phyloP scores from a whole-genome alignment of 768 basidiomycete species.

The Mycena belliarum region DNA sequence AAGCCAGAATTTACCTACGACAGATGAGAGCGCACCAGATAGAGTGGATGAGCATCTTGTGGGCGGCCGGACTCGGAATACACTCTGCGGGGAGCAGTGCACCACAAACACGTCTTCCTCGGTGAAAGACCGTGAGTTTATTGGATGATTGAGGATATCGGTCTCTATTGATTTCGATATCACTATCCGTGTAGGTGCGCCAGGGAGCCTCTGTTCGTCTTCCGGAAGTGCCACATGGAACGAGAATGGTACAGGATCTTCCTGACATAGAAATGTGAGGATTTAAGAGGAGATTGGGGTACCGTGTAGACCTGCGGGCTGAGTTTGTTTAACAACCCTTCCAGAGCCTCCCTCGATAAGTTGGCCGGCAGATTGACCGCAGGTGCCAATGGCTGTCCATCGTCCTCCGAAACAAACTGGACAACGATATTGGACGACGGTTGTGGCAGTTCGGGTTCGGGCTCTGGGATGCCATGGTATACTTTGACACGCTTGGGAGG shows the following conservation, averaged over 20 bases:
- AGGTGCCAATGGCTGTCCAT: constrained; percentile 79
- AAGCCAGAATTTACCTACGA: not conserved
- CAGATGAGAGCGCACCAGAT: constrained; percentile 55
- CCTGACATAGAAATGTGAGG: constrained; percentile 37
- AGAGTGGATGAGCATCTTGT: constrained; percentile 93
- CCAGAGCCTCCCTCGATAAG: constrained; percentile 78
- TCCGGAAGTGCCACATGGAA: constrained; percentile 83
- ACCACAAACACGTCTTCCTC: constrained; percentile 87
- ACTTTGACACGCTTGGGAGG: constrained; percentile 88
- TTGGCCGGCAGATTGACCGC: constrained; percentile 89
- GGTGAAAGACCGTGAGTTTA: constrained; percentile 63
- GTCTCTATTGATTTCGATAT: constrained; percentile 82
- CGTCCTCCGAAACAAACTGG: constrained; percentile 90
- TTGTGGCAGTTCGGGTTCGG: constrained; percentile 49
- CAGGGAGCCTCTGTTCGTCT: constrained; percentile 45
- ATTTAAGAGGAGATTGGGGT: not conserved
- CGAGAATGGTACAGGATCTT: constrained; percentile 89
- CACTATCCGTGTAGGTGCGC: constrained; percentile 73
- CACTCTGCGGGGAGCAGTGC: constrained; percentile 92
- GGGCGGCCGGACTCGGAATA: constrained; percentile 92
- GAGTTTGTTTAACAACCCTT: constrained; percentile 87
- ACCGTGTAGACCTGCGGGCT: constrained; percentile 60
- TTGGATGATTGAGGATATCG: constrained; percentile 73
- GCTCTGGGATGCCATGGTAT: constrained; percentile 73
- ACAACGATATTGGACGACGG: constrained; percentile 76